phyloP scores from a whole-genome alignment of 2,329 filamentous ascomycete genomes.

The Colletotrichum sp. region DNA sequence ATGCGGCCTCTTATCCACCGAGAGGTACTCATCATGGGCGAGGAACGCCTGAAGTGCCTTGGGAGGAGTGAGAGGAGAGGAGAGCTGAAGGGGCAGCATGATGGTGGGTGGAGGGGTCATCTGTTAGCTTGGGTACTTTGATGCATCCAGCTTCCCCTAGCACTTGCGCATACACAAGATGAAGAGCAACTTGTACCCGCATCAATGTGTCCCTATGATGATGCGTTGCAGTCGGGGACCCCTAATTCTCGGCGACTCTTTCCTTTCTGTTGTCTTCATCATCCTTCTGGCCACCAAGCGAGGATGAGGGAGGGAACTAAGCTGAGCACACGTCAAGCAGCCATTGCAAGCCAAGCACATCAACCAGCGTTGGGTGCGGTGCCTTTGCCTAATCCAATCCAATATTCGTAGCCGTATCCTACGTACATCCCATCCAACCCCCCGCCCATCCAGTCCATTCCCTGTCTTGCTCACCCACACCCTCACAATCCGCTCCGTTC shows the following conservation, averaged over 20 bases:
- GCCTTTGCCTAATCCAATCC: constrained; percentile 1
- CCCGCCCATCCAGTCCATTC: neutral
- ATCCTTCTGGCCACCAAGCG: neutral
- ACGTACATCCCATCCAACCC: neutral
- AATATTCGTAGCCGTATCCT: neutral
- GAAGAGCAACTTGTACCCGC: neutral
- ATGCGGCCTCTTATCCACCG: neutral
- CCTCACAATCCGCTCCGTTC: neutral
- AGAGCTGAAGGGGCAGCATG: neutral
- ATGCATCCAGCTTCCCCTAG: neutral
- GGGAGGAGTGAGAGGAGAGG: neutral
- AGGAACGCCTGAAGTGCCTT: neutral
- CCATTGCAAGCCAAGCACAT: neutral
- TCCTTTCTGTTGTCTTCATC: neutral
- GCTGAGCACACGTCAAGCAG: neutral
- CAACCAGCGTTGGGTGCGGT: neutral
- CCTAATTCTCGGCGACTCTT: neutral
- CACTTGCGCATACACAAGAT: neutral
- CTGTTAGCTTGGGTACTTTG: neutral
- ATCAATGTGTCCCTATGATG: neutral
- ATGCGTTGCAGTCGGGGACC: neutral
- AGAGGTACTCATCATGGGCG: neutral
- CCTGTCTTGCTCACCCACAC: neutral
- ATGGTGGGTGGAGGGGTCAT: neutral
- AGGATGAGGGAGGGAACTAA: neutral